Conservation (phyloP, 163 green algal species). For the Chlorella variabilis region DNA sequence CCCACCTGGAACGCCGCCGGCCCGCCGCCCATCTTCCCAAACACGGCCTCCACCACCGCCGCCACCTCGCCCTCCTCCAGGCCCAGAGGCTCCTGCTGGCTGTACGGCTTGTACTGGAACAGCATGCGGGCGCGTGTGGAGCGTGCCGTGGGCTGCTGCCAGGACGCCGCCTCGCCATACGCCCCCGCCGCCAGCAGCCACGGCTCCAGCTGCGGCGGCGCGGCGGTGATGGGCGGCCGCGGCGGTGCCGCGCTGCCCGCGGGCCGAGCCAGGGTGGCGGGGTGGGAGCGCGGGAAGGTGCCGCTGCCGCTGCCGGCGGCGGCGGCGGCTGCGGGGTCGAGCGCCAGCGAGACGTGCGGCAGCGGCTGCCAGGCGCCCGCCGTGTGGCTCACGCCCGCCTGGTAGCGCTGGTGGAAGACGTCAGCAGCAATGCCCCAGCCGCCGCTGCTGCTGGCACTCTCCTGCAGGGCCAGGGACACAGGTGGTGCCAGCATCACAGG, state of each 20-base stretch:
- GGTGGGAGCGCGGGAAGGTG: background rate
- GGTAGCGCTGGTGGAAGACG: constrained; percentile 39
- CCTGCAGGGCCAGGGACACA: background rate
- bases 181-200: constrained; percentile 13
- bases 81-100: constrained; percentile 54
- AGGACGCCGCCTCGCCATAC: background rate
- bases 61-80: constrained; percentile 47
- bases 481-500: background rate
- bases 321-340: background rate
- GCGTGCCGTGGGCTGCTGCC: background rate
- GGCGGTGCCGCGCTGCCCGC: background rate
- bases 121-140: constrained; percentile 50
- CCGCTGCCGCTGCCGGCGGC: constrained; percentile 2
- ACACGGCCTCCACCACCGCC: constrained; percentile 46
- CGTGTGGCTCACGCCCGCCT: constrained; percentile 12
- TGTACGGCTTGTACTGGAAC: constrained; percentile 81
- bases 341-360: background rate
- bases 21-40: constrained; percentile 29
- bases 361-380: constrained; percentile 35
- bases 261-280: background rate
- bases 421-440: constrained; percentile 38
- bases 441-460: background rate
- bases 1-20: constrained; percentile 3
- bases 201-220: constrained; percentile 13
- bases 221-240: background rate